Evolutionary conservation across 441 rosid species (phyloP).

Genomic region (Eugenia klotzschiana): DNA sequence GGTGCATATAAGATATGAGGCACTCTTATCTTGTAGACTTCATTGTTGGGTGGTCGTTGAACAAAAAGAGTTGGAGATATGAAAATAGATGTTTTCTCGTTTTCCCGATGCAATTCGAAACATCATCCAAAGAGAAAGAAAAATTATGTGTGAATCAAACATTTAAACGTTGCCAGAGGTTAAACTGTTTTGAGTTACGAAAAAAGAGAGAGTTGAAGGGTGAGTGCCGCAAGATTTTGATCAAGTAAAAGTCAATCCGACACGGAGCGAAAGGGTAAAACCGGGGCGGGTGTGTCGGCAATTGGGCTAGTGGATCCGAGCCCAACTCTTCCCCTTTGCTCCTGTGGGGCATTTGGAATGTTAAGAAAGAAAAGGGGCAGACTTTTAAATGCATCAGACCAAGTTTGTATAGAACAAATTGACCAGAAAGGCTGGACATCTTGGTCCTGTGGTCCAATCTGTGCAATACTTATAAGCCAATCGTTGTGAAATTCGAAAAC

Average conservation of each 20-base stretch:
- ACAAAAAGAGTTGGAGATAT: too few species aligned
- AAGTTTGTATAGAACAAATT: neutral
- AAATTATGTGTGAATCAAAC: neutral
- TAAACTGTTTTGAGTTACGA: neutral
- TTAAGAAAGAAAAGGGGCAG: neutral
- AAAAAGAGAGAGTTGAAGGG: neutral
- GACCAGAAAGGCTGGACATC: neutral
- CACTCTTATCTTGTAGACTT: too few species aligned
- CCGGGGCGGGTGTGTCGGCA: neutral
- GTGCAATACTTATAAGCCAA: neutral
- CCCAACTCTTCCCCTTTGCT: neutral
- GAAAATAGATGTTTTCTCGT: too few species aligned
- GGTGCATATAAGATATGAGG: too few species aligned
- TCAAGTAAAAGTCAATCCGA: too few species aligned
- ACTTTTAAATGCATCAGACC: neutral
- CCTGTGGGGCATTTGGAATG: neutral
- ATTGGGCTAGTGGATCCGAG: neutral
- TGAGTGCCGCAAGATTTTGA: neutral
- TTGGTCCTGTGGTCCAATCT: neutral
- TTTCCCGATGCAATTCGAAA: too few species aligned
- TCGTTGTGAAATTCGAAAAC: neutral
- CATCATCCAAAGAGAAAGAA: neutral
- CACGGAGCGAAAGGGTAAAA: too few species aligned
- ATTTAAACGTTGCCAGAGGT: neutral
- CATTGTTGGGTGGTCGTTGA: too few species aligned